These are phyloP conservation scores for Paspalum vaginatum DNA, from an alignment of 176 grass and related monocot genomes.

Conservation along the genomic window DNA sequence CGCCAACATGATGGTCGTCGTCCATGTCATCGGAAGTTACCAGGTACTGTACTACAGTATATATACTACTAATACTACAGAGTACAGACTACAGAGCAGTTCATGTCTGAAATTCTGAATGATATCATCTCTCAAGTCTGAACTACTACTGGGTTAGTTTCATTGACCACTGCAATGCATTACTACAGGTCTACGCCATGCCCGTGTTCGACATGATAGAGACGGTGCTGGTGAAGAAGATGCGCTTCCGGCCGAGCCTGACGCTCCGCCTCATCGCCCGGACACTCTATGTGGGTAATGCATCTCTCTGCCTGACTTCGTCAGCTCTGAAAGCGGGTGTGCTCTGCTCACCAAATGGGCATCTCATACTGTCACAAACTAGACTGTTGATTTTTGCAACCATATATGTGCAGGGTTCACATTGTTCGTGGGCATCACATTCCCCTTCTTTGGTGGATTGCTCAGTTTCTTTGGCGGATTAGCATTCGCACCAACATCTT, in stretches of 20 bases:
- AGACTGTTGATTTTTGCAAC: constrained; percentile 17
- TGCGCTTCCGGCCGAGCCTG: constrained; percentile 30
- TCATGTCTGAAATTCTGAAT: no score
- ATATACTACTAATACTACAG: no score
- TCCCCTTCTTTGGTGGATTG: constrained; percentile 58
- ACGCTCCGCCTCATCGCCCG: constrained; percentile 70
- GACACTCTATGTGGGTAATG: constrained; percentile 75
- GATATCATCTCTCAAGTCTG: neutral
- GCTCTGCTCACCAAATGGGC: neutral
- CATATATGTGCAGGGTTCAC: constrained; percentile 62
- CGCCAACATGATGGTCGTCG: constrained; percentile 47
- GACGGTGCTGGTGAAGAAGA: constrained; percentile 51
- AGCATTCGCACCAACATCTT: neutral
- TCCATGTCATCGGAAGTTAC: constrained; percentile 65
- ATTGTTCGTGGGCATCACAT: constrained; percentile 48
- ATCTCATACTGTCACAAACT: neutral
- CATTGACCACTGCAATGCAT: no score
- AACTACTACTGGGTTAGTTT: no score
- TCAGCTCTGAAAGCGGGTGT: neutral
- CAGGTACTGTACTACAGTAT: constrained; percentile 36
- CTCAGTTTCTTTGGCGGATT: constrained; percentile 64
- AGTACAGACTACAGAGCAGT: no score
- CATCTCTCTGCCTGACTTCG: neutral
- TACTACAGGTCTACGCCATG: constrained; percentile 43
- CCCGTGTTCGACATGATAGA: constrained; percentile 64